Percentiles rank a stretch among this genome's conserved stretches.
phyloP scores from a whole-genome alignment of 2,329 filamentous ascomycete genomes.

The Fusarium armeniacum region DNA sequence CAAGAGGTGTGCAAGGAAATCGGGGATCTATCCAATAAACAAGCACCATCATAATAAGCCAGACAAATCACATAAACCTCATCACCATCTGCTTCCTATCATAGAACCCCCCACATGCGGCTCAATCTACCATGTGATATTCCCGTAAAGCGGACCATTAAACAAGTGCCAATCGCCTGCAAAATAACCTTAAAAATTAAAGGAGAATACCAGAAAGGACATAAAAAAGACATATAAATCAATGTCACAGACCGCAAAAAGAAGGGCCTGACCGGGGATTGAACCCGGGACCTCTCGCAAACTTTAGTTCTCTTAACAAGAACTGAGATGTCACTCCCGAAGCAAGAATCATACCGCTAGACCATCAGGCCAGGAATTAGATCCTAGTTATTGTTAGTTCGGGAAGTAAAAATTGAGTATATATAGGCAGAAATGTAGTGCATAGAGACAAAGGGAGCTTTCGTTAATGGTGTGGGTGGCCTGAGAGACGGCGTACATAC shows the following conservation, averaged over 20 bases:
- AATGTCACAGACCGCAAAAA: not conserved
- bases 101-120: not conserved
- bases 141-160: not conserved
- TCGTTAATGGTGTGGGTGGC: no score
- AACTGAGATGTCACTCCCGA: conserved; percentile 39
- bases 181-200: not conserved
- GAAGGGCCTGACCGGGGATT: conserved; percentile 61
- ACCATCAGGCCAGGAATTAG: conserved; percentile 38
- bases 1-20: not conserved
- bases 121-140: conserved; percentile 1
- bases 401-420: accelerated
- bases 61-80: not conserved
- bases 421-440: not conserved
- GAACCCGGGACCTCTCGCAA: conserved; percentile 64
- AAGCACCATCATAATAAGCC: not conserved
- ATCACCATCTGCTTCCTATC: not conserved
- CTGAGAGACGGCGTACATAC: not conserved
- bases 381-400: conserved; percentile 23
- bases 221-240: not conserved
- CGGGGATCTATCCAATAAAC: not conserved
- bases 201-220: not conserved
- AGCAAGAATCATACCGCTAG: conserved; percentile 43
- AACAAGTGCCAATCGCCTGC: not conserved
- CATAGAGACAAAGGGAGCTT: not conserved
- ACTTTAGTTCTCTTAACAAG: conserved; percentile 10